A percentile compares a stretch with the other conserved stretches of the same genome.
These are phyloP conservation scores for Fusarium brevicatenulatum DNA, from an alignment of 2,329 filamentous ascomycete genomes.

Conservation along the genomic window DNA sequence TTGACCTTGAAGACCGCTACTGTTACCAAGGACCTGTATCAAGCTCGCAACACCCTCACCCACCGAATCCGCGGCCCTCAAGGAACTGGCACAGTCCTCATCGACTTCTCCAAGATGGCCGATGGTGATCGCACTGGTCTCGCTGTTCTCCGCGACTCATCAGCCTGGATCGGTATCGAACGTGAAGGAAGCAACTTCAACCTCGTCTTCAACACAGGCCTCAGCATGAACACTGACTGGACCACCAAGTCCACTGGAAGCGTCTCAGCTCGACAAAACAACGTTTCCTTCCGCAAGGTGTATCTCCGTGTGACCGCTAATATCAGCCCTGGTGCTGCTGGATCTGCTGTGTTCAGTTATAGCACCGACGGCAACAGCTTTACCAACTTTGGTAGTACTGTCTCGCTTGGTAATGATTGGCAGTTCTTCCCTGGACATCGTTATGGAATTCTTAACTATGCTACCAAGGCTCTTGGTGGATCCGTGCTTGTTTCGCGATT, in stretches of 20 bases:
- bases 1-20: constrained; percentile 6
- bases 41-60: constrained; percentile 8
- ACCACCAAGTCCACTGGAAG: constrained; percentile 6
- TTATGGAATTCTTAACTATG: constrained; percentile 11
- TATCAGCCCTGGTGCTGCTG: not conserved
- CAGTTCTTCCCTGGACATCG: constrained; percentile 8
- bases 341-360: constrained; percentile 10
- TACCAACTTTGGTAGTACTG: not conserved
- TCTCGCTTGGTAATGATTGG: constrained; percentile 12
- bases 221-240: constrained; percentile 11
- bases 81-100: not conserved
- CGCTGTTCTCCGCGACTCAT: not conserved
- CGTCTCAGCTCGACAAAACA: not conserved
- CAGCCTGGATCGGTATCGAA: constrained; percentile 11
- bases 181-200: constrained; percentile 11
- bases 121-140: constrained; percentile 5
- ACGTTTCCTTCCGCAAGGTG: constrained; percentile 3
- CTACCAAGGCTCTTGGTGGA: not conserved
- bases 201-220: not conserved
- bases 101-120: constrained; percentile 12
- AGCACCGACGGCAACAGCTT: not conserved
- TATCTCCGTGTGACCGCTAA: constrained; percentile 5
- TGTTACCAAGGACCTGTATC: constrained; percentile 11
- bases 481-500: constrained; percentile 4
- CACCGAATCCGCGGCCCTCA: constrained; percentile 7